Conservation (phyloP, 192 early-diverging fungal species). For the Helicostylum pulchrum region DNA sequence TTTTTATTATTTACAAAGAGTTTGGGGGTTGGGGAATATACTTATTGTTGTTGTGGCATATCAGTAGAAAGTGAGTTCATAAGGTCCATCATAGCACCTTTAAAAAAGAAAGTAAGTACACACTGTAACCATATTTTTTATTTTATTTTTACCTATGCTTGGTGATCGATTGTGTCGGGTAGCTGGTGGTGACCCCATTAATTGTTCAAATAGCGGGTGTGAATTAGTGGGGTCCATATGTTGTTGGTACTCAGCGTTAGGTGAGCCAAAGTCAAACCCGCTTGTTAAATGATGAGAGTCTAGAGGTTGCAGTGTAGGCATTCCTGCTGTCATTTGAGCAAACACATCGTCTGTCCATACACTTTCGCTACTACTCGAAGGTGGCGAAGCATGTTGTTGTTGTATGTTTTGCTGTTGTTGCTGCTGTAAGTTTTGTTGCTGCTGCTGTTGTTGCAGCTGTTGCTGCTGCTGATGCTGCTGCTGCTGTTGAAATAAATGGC, state of each 20-base stretch:
- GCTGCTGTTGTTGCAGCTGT: not conserved
- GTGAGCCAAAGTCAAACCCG: constrained; percentile 13
- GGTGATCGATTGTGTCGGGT: constrained; percentile 1
- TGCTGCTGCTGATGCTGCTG: not conserved
- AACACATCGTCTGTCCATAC: constrained; percentile 28
- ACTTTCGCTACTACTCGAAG: not conserved
- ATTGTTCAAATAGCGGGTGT: constrained; percentile 8
- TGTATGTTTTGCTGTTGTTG: not conserved
- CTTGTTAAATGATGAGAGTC: constrained; percentile 8
- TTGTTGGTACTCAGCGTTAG: not conserved
- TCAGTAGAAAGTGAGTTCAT: constrained; percentile 19
- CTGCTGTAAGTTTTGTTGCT: not conserved
- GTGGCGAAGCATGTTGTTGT: not conserved
- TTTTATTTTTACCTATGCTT: constrained; percentile 7
- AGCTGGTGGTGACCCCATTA: constrained; percentile 13
- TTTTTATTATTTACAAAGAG: not conserved
- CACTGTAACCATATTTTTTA: too few species aligned
- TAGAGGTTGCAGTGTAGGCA: constrained; percentile 22
- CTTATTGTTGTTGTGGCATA: constrained; percentile 7
- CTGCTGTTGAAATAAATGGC: not conserved
- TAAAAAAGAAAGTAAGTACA: too few species aligned
- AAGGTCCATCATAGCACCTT: constrained; percentile 24
- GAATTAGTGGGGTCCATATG: not conserved
- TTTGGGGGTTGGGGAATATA: not conserved
- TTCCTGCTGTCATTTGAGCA: constrained; percentile 16